Percentiles rank a stretch among this genome's conserved stretches.
Conservation (phyloP, 495 filamentous ascomycete genomes). For the Pyrenopolyporus hunteri region DNA sequence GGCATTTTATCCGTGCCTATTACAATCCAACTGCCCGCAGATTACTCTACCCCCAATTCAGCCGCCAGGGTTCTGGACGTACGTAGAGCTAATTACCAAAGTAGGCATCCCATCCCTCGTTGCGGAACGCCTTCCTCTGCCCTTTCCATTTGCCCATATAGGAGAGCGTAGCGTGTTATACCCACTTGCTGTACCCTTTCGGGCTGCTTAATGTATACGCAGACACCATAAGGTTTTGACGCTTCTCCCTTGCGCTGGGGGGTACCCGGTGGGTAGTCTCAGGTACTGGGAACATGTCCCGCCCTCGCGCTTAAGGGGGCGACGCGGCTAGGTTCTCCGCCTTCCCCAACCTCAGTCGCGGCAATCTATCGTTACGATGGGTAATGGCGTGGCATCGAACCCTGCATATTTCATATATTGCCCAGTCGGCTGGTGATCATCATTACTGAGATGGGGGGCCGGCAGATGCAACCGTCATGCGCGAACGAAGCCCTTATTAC, state of each 20-base stretch:
- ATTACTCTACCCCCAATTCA: conserved; percentile 28
- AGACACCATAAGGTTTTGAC: no score
- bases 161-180: no score
- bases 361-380: conserved; percentile 12
- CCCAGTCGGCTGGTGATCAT: conserved; percentile 30
- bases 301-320: neutral
- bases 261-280: no score
- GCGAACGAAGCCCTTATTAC: neutral
- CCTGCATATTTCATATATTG: conserved; percentile 36
- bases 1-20: conserved; percentile 26
- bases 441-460: conserved; percentile 20
- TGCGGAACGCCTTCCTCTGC: neutral
- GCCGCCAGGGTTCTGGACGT: conserved; percentile 21
- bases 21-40: conserved; percentile 5
- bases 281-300: neutral
- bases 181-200: no score
- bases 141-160: no score
- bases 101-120: conserved; percentile 13
- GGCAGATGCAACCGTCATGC: conserved; percentile 18
- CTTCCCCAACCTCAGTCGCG: conserved; percentile 2
- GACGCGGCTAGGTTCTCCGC: conserved; percentile 23
- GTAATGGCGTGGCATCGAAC: conserved; percentile 24
- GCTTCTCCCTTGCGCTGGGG: no score
- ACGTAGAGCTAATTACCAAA: conserved; percentile 26
- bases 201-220: no score